Conservation (phyloP, 768 basidiomycete genomes). For the Postia placenta region DNA sequence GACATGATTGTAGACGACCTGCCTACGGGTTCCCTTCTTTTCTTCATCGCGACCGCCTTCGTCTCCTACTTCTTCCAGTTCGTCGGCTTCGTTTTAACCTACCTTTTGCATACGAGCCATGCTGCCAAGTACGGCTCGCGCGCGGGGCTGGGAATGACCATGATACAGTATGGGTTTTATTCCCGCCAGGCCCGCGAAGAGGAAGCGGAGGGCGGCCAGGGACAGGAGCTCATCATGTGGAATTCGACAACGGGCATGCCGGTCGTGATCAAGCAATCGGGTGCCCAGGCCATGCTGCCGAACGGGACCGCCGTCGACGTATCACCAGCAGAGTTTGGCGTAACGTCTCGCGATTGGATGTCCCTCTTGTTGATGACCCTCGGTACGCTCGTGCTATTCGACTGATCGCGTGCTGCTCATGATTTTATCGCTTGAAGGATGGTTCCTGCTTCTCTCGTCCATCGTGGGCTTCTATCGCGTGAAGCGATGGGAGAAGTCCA, state of each 20-base stretch:
- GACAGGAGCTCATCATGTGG: slow-evolving; percentile 8
- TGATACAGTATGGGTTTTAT: slow-evolving; percentile 87
- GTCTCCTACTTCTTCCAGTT: slow-evolving; percentile 97
- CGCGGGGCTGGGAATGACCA: slow-evolving; percentile 90
- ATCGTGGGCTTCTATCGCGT: slow-evolving; percentile 77
- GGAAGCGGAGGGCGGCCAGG: slow-evolving; percentile 7
- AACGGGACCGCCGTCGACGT: slow-evolving; percentile 5
- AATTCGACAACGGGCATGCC: slow-evolving; percentile 11
- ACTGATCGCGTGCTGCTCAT: not conserved
- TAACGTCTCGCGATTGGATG: slow-evolving; percentile 77
- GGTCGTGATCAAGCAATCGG: slow-evolving; percentile 1
- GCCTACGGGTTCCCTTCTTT: slow-evolving; percentile 68
- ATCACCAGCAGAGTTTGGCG: slow-evolving; percentile 9
- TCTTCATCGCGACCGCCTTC: slow-evolving; percentile 75
- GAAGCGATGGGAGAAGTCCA: slow-evolving; percentile 76
- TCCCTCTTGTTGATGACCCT: slow-evolving; percentile 89
- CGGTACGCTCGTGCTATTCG: slow-evolving; percentile 36
- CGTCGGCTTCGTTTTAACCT: slow-evolving; percentile 88
- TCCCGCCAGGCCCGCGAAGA: slow-evolving; percentile 9
- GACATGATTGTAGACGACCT: slow-evolving; percentile 90
- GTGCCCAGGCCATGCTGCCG: not conserved
- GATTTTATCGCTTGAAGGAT: slow-evolving; percentile 40
- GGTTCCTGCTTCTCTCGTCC: slow-evolving; percentile 88
- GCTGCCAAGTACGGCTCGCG: slow-evolving; percentile 92
- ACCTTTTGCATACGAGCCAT: slow-evolving; percentile 86